These are phyloP conservation scores for Rhododendron kiyosumense DNA, from an alignment of 148 eudicot genomes.

Conservation along the genomic window DNA sequence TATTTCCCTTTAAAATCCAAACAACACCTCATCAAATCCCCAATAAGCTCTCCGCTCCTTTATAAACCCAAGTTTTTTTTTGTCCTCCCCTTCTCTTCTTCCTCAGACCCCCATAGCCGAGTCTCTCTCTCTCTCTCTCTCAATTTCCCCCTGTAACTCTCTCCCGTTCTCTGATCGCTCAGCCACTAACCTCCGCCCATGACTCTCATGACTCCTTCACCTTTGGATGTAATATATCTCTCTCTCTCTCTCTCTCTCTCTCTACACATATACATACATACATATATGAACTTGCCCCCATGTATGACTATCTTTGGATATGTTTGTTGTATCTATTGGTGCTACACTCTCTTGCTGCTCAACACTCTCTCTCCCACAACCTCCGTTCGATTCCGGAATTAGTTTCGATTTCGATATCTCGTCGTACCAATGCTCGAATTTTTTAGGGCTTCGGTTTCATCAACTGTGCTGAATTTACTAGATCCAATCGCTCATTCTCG, in stretches of 20 bases:
- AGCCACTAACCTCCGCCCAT: neutral
- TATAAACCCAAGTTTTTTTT: neutral
- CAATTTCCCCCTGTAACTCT: neutral
- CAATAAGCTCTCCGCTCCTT: neutral
- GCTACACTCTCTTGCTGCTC: neutral
- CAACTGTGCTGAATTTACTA: neutral
- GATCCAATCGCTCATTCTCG: constrained; percentile 21
- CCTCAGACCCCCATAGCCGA: neutral
- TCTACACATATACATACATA: neutral
- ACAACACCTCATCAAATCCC: neutral
- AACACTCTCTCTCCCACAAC: neutral
- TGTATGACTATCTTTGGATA: neutral
- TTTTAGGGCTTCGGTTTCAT: constrained; percentile 7
- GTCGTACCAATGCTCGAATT: neutral
- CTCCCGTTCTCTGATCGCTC: constrained; percentile 4
- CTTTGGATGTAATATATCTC: constrained; percentile 18
- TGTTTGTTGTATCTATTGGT: neutral
- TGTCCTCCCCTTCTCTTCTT: neutral
- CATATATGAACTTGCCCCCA: neutral
- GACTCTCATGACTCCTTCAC: constrained; percentile 28
- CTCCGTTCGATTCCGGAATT: neutral
- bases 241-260: constrained; percentile 1
- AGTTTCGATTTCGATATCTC: neutral
- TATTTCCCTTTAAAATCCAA: neutral
- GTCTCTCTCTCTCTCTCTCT: neutral